These are phyloP conservation scores for Emydomyces testavorans DNA, from an alignment of 2,329 filamentous ascomycete genomes.

Conservation along the genomic window DNA sequence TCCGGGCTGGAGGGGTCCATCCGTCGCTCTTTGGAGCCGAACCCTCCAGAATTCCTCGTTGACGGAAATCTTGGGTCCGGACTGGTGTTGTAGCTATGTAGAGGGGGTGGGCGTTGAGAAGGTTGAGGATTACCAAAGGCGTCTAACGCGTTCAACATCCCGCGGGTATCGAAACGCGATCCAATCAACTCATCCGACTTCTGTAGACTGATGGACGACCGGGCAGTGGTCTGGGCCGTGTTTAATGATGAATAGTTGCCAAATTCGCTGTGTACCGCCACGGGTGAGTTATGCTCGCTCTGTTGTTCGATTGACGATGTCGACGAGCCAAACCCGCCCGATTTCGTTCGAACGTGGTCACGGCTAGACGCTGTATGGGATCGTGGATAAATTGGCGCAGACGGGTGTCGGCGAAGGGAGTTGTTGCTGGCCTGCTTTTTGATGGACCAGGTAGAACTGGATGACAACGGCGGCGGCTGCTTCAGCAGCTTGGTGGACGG, in stretches of 20 bases:
- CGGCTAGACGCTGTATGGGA: slow-evolving; percentile 30
- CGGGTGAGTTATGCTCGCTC: slow-evolving; percentile 32
- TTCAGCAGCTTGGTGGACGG: slow-evolving; percentile 36
- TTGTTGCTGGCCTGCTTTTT: slow-evolving; percentile 35
- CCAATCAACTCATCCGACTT: slow-evolving; percentile 38
- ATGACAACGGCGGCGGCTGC: slow-evolving; percentile 32
- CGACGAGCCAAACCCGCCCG: slow-evolving; percentile 38
- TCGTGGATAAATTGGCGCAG: slow-evolving; percentile 36
- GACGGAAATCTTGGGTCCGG: slow-evolving; percentile 47
- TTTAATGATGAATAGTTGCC: slow-evolving; percentile 21
- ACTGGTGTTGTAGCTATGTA: slow-evolving; percentile 41
- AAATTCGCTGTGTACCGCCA: slow-evolving; percentile 26
- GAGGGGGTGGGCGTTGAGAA: slow-evolving; percentile 34
- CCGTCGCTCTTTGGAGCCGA: slow-evolving; percentile 43
- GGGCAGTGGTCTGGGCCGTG: slow-evolving; percentile 24
- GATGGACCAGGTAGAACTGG: slow-evolving; percentile 29
- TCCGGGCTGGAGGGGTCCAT: slow-evolving; percentile 41
- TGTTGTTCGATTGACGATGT: slow-evolving; percentile 39
- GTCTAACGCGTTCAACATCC: slow-evolving; percentile 36
- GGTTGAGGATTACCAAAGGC: slow-evolving; percentile 27
- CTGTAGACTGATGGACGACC: slow-evolving; percentile 28
- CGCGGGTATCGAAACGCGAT: slow-evolving; percentile 35
- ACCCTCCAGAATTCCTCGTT: slow-evolving; percentile 54
- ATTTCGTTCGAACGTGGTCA: slow-evolving; percentile 37
- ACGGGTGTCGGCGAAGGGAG: slow-evolving; percentile 38